These are phyloP conservation scores for Lactarius sp. DNA, from an alignment of 768 basidiomycete genomes.

Conservation along the genomic window DNA sequence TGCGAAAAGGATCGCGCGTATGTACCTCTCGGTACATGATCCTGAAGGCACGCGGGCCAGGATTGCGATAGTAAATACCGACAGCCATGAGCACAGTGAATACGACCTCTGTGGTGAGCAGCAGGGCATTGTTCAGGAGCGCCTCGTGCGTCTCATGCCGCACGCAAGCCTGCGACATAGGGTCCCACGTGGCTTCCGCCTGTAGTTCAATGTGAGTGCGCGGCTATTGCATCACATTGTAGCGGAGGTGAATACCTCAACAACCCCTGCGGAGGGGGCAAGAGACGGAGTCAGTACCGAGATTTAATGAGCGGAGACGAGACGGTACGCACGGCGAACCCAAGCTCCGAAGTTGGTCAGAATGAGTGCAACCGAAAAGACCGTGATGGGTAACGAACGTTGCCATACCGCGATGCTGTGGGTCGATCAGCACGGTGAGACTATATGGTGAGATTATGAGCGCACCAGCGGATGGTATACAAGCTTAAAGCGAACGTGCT, in stretches of 20 bases:
- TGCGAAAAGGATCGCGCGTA: background rate
- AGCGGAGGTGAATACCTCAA: background rate
- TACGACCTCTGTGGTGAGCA: conserved; percentile 3
- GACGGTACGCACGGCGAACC: conserved; percentile 14
- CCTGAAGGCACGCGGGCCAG: conserved; percentile 9
- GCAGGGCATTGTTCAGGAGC: conserved; percentile 1
- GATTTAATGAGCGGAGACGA: background rate
- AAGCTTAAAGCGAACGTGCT: conserved; percentile 13
- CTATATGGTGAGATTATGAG: background rate
- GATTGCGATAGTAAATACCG: conserved; percentile 14
- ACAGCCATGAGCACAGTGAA: conserved; percentile 9
- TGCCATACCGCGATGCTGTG: conserved; percentile 22
- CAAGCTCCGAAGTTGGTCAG: conserved; percentile 12
- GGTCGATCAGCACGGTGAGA: background rate
- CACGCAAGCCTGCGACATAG: background rate
- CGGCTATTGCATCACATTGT: background rate
- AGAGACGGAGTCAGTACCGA: background rate
- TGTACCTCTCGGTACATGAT: conserved; percentile 22
- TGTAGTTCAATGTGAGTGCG: background rate
- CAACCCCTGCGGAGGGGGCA: background rate
- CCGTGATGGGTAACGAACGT: background rate
- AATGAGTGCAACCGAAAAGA: background rate
- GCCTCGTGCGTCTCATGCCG: background rate
- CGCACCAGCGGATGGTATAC: conserved; percentile 21
- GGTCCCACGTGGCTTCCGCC: conserved; percentile 3